Evolutionary conservation across 495 filamentous ascomycete species (phyloP).

Genomic region (Extremus antarcticus): DNA sequence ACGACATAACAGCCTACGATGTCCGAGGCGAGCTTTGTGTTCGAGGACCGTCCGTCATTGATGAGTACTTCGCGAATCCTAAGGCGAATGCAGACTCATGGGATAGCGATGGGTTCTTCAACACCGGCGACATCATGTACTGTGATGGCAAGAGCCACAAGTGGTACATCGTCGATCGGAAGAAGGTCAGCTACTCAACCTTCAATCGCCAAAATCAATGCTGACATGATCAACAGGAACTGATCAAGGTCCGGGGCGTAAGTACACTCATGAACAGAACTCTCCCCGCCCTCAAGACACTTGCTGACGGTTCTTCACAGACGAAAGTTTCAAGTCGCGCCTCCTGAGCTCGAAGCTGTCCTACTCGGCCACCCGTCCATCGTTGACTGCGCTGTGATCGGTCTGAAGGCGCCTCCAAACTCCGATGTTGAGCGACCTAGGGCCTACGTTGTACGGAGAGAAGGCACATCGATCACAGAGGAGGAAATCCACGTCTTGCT

Average conservation of each 20-base stretch:
- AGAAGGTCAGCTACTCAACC: conserved; percentile 1
- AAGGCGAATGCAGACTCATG: conserved; percentile 10
- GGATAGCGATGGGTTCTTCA: conserved; percentile 10
- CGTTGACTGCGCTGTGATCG: conserved; percentile 71
- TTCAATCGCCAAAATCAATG: not conserved
- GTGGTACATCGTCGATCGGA: conserved; percentile 20
- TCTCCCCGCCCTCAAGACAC: too few relatives aligned
- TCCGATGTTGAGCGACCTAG: conserved; percentile 53
- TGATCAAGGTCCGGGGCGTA: conserved; percentile 21
- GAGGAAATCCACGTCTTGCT: conserved; percentile 44
- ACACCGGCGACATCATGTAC: conserved; percentile 18
- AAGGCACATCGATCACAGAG: conserved; percentile 32
- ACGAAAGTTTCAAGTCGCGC: conserved; percentile 13
- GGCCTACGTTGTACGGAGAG: conserved; percentile 60
- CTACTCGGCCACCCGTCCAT: conserved; percentile 46
- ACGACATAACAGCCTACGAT: conserved; percentile 39
- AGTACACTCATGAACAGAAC: too few relatives aligned
- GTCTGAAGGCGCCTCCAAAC: conserved; percentile 42
- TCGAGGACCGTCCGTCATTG: conserved; percentile 9
- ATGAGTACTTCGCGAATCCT: conserved; percentile 12
- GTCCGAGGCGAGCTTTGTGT: conserved; percentile 36
- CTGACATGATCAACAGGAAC: conserved; percentile 4
- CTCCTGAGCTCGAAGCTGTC: conserved; percentile 15
- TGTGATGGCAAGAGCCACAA: conserved; percentile 4
- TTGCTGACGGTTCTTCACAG: too few relatives aligned